Conservation (phyloP, 805 yeast genomes). For the Ogataea kodamae region DNA sequence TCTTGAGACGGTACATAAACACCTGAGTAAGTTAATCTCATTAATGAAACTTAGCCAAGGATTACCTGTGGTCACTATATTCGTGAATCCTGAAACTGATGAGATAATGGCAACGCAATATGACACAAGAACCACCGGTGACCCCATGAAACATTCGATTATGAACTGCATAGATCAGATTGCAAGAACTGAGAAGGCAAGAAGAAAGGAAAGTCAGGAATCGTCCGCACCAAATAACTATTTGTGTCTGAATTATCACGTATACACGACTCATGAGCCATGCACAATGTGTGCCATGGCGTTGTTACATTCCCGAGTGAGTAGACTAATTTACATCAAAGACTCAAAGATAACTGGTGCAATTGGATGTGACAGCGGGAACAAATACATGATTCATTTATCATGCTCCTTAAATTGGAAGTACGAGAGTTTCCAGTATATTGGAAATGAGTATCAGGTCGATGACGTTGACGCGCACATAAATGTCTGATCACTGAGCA, state of each 20-base stretch:
- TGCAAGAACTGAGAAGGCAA: conserved; percentile 49
- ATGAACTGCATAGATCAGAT: conserved; percentile 67
- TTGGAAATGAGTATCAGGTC: conserved; percentile 14
- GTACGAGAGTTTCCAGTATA: conserved; percentile 48
- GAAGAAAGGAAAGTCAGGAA: conserved; percentile 29
- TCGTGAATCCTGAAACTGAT: conserved; percentile 55
- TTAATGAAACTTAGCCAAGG: conserved; percentile 21
- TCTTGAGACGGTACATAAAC: conserved; percentile 37
- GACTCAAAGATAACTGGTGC: conserved; percentile 51
- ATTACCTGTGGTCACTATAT: conserved; percentile 54
- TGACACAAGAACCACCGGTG: conserved; percentile 39
- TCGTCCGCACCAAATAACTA: conserved; percentile 37
- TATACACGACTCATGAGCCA: conserved; percentile 92
- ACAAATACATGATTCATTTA: conserved; percentile 70
- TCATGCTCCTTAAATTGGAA: conserved; percentile 79
- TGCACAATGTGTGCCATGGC: conserved; percentile 98
- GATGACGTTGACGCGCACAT: conserved; percentile 24
- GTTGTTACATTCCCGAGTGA: conserved; percentile 81
- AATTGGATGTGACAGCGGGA: conserved; percentile 53
- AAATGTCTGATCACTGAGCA: conserved; percentile 19
- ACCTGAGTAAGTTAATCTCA: conserved; percentile 30
- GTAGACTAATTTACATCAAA: conserved; percentile 58
- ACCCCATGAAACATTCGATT: conserved; percentile 69
- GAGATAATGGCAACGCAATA: conserved; percentile 37
- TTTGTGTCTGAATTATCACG: conserved; percentile 71